Conservation (phyloP, 2,329 filamentous ascomycete genomes). For the Calonectria henricotiae region DNA sequence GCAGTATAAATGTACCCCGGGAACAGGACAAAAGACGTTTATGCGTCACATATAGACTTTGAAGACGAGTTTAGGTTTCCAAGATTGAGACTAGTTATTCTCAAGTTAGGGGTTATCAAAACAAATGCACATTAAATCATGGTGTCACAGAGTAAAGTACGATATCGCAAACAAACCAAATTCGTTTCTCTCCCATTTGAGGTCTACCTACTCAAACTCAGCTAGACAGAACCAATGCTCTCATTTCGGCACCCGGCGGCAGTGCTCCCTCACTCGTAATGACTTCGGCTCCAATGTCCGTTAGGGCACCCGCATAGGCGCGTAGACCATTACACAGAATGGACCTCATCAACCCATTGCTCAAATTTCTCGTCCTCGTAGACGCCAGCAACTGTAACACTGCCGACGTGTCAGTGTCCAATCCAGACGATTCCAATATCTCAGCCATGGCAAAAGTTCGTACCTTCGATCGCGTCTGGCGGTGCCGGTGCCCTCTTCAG, state of each 20-base stretch:
- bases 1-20: background rate
- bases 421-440: background rate
- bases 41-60: too few relatives aligned
- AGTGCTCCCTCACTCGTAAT: background rate
- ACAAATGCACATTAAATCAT: background rate
- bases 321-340: background rate
- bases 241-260: background rate
- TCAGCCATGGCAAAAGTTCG: background rate
- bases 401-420: constrained; percentile 5
- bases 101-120: background rate
- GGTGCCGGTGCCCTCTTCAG: constrained; percentile 30
- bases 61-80: background rate
- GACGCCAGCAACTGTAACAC: constrained; percentile 37
- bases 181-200: background rate
- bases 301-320: background rate
- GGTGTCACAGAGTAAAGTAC: too few relatives aligned
- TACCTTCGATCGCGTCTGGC: constrained; percentile 46
- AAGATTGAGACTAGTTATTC: background rate
- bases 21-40: background rate
- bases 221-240: background rate
- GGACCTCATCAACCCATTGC: constrained; percentile 29
- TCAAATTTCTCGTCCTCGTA: constrained; percentile 34
- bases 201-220: constrained; percentile 6
- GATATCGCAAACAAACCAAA: too few relatives aligned
- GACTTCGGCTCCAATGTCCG: background rate